A percentile compares a stretch with the other conserved stretches of the same genome.
Conservation (phyloP, 2,329 filamentous ascomycete genomes). For the Trichoderma sp. region DNA sequence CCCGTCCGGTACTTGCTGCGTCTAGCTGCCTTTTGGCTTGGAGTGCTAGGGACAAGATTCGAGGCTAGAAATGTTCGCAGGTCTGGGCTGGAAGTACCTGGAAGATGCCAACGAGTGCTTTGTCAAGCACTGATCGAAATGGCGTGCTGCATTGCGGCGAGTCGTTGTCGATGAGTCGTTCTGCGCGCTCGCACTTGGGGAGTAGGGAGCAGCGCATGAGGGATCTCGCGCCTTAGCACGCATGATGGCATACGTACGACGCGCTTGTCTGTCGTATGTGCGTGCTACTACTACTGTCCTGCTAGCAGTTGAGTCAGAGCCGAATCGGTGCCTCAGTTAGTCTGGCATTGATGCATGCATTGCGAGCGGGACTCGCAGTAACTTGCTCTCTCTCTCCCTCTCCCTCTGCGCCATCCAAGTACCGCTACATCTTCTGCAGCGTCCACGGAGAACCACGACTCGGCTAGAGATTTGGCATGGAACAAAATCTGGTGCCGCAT, state of each 20-base stretch:
- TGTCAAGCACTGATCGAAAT: constrained; percentile 13
- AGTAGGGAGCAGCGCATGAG: not conserved
- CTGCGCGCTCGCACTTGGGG: not conserved
- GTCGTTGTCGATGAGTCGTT: not conserved
- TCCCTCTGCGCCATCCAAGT: not conserved
- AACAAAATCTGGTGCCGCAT: not conserved
- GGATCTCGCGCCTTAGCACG: not conserved
- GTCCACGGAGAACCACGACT: not conserved
- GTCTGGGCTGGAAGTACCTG: not conserved
- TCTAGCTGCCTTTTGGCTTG: not conserved
- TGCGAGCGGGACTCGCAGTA: not conserved
- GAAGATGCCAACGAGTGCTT: not conserved
- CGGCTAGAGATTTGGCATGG: not conserved
- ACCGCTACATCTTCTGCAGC: not conserved
- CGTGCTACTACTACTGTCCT: too few species aligned
- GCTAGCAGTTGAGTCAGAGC: not conserved
- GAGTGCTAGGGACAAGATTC: not conserved
- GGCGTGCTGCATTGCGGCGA: constrained; percentile 15
- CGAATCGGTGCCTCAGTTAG: not conserved
- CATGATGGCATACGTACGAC: not conserved
- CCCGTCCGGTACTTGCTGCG: constrained; percentile 14
- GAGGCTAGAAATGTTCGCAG: not conserved
- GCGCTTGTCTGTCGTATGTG: not conserved
- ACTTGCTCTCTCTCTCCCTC: not conserved
- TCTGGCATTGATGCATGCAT: not conserved